Evolutionary conservation across 139 green algal species (phyloP).

Genomic region (Chlorella sp.): DNA sequence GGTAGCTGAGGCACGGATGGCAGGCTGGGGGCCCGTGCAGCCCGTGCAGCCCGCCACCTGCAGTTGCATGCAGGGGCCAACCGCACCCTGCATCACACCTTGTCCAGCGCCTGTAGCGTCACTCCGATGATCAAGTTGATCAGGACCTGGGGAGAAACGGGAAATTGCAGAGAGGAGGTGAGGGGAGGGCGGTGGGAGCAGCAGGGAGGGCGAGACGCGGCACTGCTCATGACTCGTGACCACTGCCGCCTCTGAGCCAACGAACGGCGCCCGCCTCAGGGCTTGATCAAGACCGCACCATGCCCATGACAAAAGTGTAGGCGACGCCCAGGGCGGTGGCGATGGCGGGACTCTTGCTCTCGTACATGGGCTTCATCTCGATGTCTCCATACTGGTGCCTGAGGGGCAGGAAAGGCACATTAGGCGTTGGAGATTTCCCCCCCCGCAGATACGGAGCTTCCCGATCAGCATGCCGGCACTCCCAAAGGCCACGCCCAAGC

Average conservation of each 20-base stretch:
- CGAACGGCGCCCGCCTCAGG: too few relatives aligned
- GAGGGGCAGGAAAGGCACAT: too few relatives aligned
- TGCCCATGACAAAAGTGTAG: slow-evolving; percentile 30
- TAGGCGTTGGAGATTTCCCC: too few relatives aligned
- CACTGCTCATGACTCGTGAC: background rate
- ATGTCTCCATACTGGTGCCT: slow-evolving; percentile 31
- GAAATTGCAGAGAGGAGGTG: background rate
- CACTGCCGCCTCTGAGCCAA: too few relatives aligned
- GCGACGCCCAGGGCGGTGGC: slow-evolving; percentile 23
- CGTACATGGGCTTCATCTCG: slow-evolving; percentile 23
- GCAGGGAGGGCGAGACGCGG: background rate
- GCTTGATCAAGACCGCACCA: too few relatives aligned
- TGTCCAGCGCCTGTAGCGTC: slow-evolving; percentile 15
- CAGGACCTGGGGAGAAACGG: background rate
- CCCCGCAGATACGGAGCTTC: too few relatives aligned
- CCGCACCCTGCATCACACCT: too few relatives aligned
- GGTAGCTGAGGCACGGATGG: background rate
- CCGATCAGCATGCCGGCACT: too few relatives aligned
- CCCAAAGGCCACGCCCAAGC: too few relatives aligned
- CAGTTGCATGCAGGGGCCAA: too few relatives aligned
- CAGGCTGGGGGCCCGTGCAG: too few relatives aligned
- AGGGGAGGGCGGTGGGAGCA: background rate
- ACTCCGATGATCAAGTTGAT: slow-evolving; percentile 40
- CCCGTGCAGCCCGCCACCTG: too few relatives aligned
- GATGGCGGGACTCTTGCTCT: slow-evolving; percentile 21